Conservation (phyloP, 2,329 filamentous ascomycete species). For the Exophiala sideris region DNA sequence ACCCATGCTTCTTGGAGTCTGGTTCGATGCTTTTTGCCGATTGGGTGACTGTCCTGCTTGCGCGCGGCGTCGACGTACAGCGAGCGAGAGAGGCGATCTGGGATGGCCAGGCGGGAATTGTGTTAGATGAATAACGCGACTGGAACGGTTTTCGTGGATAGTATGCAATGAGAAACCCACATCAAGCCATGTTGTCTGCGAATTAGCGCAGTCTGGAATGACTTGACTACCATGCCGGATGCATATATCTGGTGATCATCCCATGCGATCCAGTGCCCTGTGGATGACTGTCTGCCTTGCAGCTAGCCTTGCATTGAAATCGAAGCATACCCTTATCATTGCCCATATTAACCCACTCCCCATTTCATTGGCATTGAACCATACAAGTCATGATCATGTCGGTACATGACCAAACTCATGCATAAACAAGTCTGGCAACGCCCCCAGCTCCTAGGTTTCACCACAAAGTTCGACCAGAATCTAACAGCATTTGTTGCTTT, state of each 20-base stretch:
- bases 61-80: conserved; percentile 52
- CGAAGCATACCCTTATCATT: not conserved
- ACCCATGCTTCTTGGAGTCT: conserved; percentile 62
- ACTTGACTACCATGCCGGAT: too few relatives aligned
- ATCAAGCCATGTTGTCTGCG: too few relatives aligned
- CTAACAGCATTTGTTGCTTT: conserved; percentile 77
- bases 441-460: conserved; percentile 11
- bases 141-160: too few relatives aligned
- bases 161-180: too few relatives aligned
- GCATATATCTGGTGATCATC: too few relatives aligned
- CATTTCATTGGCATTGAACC: conserved; percentile 10
- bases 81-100: conserved; percentile 31
- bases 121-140: not conserved
- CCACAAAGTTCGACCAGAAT: not conserved
- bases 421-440: conserved; percentile 12
- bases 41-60: conserved; percentile 53
- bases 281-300: too few relatives aligned
- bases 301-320: too few relatives aligned
- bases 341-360: conserved; percentile 1
- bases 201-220: too few relatives aligned
- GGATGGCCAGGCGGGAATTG: conserved; percentile 19
- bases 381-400: conserved; percentile 19
- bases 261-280: too few relatives aligned
- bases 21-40: conserved; percentile 62
- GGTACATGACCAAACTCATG: conserved; percentile 17